phyloP scores from a whole-genome alignment of 768 basidiomycete species.

The Fistulinella prunicolor region DNA sequence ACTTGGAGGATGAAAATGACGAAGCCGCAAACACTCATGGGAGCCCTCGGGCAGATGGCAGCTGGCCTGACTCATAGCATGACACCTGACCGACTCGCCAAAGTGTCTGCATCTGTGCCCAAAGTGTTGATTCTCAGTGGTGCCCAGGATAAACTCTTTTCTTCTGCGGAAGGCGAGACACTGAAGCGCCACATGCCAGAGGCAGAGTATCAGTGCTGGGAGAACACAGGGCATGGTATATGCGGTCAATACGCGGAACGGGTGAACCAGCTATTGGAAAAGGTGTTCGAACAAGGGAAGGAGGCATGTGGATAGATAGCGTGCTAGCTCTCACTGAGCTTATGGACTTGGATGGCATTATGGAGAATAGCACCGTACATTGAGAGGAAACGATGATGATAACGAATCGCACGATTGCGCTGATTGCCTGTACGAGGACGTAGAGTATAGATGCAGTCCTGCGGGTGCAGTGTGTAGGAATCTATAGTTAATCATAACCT shows the following conservation, averaged over 20 bases:
- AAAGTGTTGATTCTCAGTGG: constrained; percentile 70
- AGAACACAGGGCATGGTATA: constrained; percentile 62
- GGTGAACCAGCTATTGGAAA: constrained; percentile 58
- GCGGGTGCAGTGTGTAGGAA: too few relatives aligned
- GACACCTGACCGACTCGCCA: constrained; percentile 42
- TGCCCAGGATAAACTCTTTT: constrained; percentile 59
- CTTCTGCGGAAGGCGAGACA: constrained; percentile 45
- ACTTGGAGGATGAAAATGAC: constrained; percentile 48
- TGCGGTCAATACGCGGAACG: constrained; percentile 44
- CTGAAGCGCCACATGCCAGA: constrained; percentile 57
- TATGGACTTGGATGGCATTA: background rate
- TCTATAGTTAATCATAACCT: background rate
- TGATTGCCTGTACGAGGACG: background rate
- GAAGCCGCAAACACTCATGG: constrained; percentile 56
- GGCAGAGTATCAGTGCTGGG: constrained; percentile 56
- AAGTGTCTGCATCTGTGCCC: constrained; percentile 54
- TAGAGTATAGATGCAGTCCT: background rate
- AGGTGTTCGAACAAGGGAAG: constrained; percentile 51
- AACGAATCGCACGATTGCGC: background rate
- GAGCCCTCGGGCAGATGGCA: constrained; percentile 69
- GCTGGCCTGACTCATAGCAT: constrained; percentile 67
- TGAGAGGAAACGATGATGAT: background rate
- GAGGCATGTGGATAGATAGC: background rate
- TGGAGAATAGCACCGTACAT: background rate
- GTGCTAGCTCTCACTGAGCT: background rate